These are phyloP conservation scores for Colletotrichum siamense DNA, from an alignment of 2,329 filamentous ascomycete species.

Conservation along the genomic window DNA sequence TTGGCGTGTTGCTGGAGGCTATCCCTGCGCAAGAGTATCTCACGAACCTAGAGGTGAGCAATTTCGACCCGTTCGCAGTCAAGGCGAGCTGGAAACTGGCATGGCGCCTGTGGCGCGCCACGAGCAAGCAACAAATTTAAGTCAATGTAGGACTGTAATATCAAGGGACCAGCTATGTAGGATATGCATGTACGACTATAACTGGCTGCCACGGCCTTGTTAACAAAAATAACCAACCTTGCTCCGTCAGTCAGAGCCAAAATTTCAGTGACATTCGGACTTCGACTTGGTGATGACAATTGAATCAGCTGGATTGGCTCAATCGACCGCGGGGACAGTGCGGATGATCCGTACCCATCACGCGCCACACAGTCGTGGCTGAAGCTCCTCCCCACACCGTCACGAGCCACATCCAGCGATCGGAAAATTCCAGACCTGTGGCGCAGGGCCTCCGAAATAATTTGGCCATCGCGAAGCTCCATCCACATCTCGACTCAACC, in stretches of 20 bases:
- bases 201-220: neutral
- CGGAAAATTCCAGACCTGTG: constrained; percentile 12
- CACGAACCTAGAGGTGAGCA: constrained; percentile 74
- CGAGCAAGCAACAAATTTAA: constrained; percentile 55
- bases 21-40: constrained; percentile 82
- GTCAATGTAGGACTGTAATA: neutral
- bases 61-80: constrained; percentile 83
- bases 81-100: constrained; percentile 81
- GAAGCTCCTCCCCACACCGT: neutral
- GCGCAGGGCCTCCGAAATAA: constrained; percentile 10
- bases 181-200: neutral
- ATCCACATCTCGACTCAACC: neutral
- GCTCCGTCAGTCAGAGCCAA: neutral
- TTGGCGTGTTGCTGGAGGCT: constrained; percentile 82
- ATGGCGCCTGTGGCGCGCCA: constrained; percentile 69
- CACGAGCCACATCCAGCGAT: neutral
- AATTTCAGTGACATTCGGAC: neutral
- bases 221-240: neutral
- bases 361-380: constrained; percentile 1
- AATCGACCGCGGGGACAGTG: neutral
- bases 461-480: constrained; percentile 14
- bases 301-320: constrained; percentile 1
- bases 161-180: neutral
- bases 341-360: neutral
- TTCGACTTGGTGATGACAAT: neutral